Base-by-base conservation (phyloP, 345 rosid species). In the Boechera stricta region DNA sequence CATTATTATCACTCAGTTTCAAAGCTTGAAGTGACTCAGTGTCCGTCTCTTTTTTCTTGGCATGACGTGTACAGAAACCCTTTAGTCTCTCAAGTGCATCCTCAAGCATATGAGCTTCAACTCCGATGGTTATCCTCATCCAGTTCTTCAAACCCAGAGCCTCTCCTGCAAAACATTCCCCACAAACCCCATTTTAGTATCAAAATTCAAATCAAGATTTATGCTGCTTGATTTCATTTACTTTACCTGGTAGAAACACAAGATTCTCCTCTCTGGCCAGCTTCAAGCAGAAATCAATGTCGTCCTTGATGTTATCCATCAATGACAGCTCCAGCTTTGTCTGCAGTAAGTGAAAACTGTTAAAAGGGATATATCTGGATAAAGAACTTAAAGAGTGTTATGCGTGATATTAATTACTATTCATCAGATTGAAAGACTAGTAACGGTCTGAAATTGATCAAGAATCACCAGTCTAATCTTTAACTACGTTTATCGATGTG, bases 201-300 rank as follows among this genome's bases (percentile, higher is more conserved):
- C 73, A 65, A 38, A 29, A 18, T 52, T 45, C 68, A 55, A n/a
- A 24, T 41, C 73, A 49, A 72, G 45, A 36, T 32, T 39, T 26
- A 24, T 51, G 54, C 31, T 59, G 41, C 63, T 31, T 66, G 24
- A 18, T 41, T 11, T 64, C 51, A 18, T 28, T 18, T 53, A 10
- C 8, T 13, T 67, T 82, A 89, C 96, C 96, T 29, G 98, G 97
- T 11, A 91, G 73, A 77, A 88, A 81, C 29, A 91, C 79, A 38
- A 89, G 91, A 8, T 90, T 89, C 74, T 91, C 97, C 75, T 93
- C 95, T 60, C 74, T 82, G 2, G 81, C 86, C 51, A 93, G 83
- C 86, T 86, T 85, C 74, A 83, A 16, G 77, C 91, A 84, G 74
- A 93, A 91, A 33, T 93, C 93, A 28, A 42, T 10, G 67, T 86